Evolutionary conservation across 2,329 filamentous ascomycete genomes (phyloP).

Genomic region (Madurella mycetomatis): DNA sequence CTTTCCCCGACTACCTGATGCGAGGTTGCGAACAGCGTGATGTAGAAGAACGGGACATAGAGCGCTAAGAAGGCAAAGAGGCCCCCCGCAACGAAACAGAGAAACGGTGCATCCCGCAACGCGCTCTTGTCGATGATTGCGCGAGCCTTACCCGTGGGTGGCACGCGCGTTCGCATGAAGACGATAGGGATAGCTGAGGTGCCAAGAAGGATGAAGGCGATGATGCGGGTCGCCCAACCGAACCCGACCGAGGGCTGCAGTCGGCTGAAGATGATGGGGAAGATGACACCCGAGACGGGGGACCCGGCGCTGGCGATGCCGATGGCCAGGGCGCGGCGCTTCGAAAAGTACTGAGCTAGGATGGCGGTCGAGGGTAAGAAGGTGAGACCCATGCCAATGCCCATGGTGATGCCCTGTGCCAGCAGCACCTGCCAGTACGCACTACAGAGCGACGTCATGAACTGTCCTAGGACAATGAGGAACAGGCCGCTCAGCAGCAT

Average conservation of each 20-base stretch:
- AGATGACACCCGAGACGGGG: slow-evolving; percentile 41
- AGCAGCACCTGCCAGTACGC: slow-evolving; percentile 41
- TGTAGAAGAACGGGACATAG: slow-evolving; percentile 48
- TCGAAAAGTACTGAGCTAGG: slow-evolving; percentile 38
- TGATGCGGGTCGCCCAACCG: slow-evolving; percentile 39
- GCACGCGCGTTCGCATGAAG: slow-evolving; percentile 37
- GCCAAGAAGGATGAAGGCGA: slow-evolving; percentile 48
- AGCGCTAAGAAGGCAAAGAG: slow-evolving; percentile 42
- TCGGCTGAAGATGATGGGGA: slow-evolving; percentile 40
- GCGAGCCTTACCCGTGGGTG: slow-evolving; percentile 28
- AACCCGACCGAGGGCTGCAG: slow-evolving; percentile 33
- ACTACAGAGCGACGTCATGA: slow-evolving; percentile 37
- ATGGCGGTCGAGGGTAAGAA: slow-evolving; percentile 38
- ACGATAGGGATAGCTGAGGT: slow-evolving; percentile 35
- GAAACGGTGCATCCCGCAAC: slow-evolving; percentile 36
- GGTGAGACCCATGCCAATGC: slow-evolving; percentile 39
- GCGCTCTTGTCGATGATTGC: slow-evolving; percentile 35
- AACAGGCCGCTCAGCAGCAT: slow-evolving; percentile 39
- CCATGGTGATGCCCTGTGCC: slow-evolving; percentile 39
- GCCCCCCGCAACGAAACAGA: slow-evolving; percentile 34
- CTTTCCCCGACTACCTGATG: slow-evolving; percentile 34
- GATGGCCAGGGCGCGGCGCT: slow-evolving; percentile 38
- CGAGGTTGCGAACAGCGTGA: slow-evolving; percentile 39
- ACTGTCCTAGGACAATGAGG: slow-evolving; percentile 43
- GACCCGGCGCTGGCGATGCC: slow-evolving; percentile 37